phyloP scores from a whole-genome alignment of 2,329 filamentous ascomycete genomes.

The Penicillium decumbens region DNA sequence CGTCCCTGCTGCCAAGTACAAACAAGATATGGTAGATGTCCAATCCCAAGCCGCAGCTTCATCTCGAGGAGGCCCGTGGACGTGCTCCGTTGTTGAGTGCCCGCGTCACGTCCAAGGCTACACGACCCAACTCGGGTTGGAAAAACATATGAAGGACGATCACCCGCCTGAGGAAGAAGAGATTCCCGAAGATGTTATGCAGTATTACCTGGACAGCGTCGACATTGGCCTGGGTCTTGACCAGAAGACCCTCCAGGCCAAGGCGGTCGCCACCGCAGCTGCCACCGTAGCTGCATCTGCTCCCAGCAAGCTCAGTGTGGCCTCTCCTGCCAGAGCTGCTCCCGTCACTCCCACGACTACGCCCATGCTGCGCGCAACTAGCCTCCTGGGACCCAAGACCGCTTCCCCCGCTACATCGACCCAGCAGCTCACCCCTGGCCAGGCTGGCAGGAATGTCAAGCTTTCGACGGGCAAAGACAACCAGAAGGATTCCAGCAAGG shows the following conservation, averaged over 20 bases:
- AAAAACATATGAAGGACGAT: conserved; percentile 51
- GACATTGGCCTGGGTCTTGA: conserved; percentile 48
- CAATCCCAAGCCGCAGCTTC: conserved; percentile 38
- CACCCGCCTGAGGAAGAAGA: conserved; percentile 48
- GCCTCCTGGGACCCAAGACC: conserved; percentile 32
- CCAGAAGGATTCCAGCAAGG: conserved; percentile 27
- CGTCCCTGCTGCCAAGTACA: conserved; percentile 30
- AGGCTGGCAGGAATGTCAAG: conserved; percentile 27
- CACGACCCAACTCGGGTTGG: conserved; percentile 50
- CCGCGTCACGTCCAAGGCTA: conserved; percentile 54
- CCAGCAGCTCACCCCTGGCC: conserved; percentile 32
- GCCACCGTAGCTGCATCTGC: conserved; percentile 11
- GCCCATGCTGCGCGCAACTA: conserved; percentile 32
- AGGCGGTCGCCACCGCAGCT: conserved; percentile 11
- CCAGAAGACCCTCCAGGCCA: conserved; percentile 16
- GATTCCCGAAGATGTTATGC: conserved; percentile 50
- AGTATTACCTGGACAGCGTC: conserved; percentile 53
- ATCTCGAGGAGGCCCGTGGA: conserved; percentile 43
- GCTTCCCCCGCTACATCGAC: conserved; percentile 31
- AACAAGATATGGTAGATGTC: conserved; percentile 39
- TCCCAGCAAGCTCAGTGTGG: conserved; percentile 17
- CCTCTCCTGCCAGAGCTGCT: conserved; percentile 29
- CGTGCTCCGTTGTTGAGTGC: conserved; percentile 51
- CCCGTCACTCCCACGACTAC: conserved; percentile 29
- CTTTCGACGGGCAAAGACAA: conserved; percentile 22